These are phyloP conservation scores for Fusarium pseudocircinatum DNA, from an alignment of 2,329 filamentous ascomycete genomes.

Conservation along the genomic window DNA sequence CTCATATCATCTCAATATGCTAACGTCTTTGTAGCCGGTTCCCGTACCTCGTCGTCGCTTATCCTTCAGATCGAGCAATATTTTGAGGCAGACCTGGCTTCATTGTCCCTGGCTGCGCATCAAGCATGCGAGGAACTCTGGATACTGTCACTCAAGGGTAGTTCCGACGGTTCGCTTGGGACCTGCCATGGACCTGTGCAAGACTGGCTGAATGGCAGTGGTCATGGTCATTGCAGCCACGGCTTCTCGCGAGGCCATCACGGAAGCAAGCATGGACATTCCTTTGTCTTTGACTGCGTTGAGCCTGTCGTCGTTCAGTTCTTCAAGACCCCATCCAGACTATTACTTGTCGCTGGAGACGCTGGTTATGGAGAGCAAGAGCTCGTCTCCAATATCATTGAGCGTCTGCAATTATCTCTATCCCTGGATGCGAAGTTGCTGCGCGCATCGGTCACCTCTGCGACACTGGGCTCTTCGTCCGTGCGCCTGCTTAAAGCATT, in stretches of 20 bases:
- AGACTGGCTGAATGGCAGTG: not conserved
- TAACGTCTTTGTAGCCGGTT: not conserved
- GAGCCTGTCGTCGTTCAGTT: rapidly evolving
- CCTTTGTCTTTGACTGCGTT: not conserved
- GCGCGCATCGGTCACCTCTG: rapidly evolving
- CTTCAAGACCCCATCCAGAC: not conserved
- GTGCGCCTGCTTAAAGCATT: not conserved
- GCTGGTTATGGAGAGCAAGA: not conserved
- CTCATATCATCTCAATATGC: rapidly evolving
- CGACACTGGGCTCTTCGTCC: not conserved
- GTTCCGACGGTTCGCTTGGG: not conserved
- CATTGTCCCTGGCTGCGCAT: not conserved
- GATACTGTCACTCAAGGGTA: not conserved
- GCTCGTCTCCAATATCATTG: not conserved
- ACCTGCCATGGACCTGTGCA: not conserved
- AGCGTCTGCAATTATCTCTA: not conserved
- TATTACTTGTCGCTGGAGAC: not conserved
- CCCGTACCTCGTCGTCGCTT: not conserved
- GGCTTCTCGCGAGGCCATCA: not conserved
- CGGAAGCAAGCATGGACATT: not conserved
- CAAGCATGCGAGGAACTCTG: not conserved
- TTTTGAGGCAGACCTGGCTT: not conserved
- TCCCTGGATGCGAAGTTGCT: not conserved
- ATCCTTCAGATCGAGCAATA: not conserved
- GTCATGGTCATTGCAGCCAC: not conserved